These are phyloP conservation scores for Stephania yunnanensis DNA, from an alignment of 164 flowering plant genomes.

Conservation along the genomic window DNA sequence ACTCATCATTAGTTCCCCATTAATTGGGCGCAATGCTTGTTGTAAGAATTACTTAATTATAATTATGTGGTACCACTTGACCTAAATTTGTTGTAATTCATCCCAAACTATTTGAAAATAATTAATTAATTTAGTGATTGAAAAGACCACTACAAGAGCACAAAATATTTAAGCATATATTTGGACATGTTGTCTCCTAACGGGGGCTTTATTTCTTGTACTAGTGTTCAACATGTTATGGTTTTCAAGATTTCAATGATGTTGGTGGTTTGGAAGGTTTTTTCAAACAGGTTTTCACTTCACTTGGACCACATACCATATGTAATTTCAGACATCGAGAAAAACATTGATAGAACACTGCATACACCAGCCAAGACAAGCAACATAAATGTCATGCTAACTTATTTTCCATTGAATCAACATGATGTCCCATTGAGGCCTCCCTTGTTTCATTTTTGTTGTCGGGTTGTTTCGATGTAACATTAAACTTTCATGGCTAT, in stretches of 20 bases:
- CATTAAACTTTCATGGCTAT: neutral
- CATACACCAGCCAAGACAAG: neutral
- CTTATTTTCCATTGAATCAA: neutral
- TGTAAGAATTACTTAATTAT: too few relatives aligned
- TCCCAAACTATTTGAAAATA: neutral
- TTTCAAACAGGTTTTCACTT: neutral
- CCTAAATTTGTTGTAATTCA: neutral
- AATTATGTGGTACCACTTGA: too few relatives aligned
- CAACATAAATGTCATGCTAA: neutral
- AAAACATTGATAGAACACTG: neutral
- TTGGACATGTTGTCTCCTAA: constrained; percentile 1
- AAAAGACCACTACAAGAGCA: neutral
- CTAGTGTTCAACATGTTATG: neutral
- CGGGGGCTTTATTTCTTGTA: neutral
- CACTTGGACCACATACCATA: neutral
- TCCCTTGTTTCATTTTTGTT: neutral
- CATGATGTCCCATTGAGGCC: neutral
- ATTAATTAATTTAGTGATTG: neutral
- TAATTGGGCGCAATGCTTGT: too few relatives aligned
- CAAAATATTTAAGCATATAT: neutral
- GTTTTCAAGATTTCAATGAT: neutral
- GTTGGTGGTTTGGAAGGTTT: neutral
- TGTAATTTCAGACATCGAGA: neutral
- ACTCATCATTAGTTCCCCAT: neutral
- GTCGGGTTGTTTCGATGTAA: neutral